Evolutionary conservation across 164 flowering plant genomes (phyloP).

Genomic region (Protea cynaroides): DNA sequence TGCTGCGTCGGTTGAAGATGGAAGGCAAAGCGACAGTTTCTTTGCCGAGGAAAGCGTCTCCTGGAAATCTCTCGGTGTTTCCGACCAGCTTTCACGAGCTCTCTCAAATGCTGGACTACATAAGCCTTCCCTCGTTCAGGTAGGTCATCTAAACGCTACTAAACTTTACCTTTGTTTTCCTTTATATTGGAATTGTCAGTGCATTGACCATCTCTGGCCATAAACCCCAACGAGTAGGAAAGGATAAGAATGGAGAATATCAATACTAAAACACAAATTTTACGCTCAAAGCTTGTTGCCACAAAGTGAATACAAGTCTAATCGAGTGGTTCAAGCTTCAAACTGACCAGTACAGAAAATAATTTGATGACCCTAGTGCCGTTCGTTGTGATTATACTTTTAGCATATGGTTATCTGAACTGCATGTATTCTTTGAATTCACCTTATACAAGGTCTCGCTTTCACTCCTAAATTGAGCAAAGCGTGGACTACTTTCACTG

Average conservation of each 20-base stretch:
- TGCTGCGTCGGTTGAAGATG: conserved; percentile 11
- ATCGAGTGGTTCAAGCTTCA: no score
- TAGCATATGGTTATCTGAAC: no score
- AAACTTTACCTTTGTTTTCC: neutral
- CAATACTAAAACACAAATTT: neutral
- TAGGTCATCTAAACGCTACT: conserved; percentile 10
- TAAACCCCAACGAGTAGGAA: neutral
- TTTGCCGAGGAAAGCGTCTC: conserved; percentile 61
- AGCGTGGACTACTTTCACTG: no score
- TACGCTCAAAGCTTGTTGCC: neutral
- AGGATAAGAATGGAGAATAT: no score
- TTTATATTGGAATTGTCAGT: neutral
- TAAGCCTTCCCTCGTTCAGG: conserved; percentile 81
- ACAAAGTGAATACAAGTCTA: no score
- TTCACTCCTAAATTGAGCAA: no score
- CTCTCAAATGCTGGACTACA: conserved; percentile 51
- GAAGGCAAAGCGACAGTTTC: conserved; percentile 34
- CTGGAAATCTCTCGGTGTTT: conserved; percentile 74
- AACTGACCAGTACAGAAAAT: no score
- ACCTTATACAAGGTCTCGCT: no score
- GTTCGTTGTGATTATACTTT: no score
- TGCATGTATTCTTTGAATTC: no score
- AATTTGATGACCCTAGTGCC: no score
- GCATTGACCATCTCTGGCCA: neutral
- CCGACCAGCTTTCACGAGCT: conserved; percentile 49